Base-by-base conservation (phyloP, 805 yeast genomes). In the Kazachstania martiniae region DNA sequence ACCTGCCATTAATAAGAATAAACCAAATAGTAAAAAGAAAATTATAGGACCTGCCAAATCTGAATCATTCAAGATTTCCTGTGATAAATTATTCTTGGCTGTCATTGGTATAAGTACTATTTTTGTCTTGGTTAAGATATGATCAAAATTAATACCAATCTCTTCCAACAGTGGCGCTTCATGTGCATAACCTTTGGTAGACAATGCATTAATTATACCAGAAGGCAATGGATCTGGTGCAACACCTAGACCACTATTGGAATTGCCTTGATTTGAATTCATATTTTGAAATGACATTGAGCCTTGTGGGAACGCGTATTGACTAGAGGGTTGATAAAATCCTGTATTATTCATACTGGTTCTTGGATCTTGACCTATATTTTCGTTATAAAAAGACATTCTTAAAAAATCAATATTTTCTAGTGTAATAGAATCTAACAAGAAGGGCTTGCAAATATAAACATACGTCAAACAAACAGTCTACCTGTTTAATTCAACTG, bases 1-100 rank as follows among this genome's bases (percentile, higher is more conserved):
- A 4, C 98, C 97, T 1, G 94, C 77, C 27, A 87, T 65, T 31
- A 89, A 62, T 33, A 91, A 62, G 38, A 80, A 74, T 1, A 86
- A 70, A 14, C 95, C 98, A 52, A 89, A 89, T 35, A 85, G 58
- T 32, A 91, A 62, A 49, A 89, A 89, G 56, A 89, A 91, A 25
- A 91, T 61, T 21, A 91, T 66, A 1, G 98, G 98, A 1, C 98
- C 98, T 0, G 97, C 96, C 44, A 91, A 65, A 53, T 91, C 98
- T 17, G 91, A 70, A 57, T 89, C 98, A 33, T 77, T 74, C 73
- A 84, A 72, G 22, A 77, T 77, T 44, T 85, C 91, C 25, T 76
- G 74, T 29, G 79, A 74, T 13, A 84, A 65, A 12, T 61, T 59
- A 22, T 76, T 70, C 28, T 58, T 56, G 14, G 62, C 50, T 29